Evolutionary conservation across 331 rosid genomes (phyloP), one percentile per base, ranked within the genome.

Genomic region (Cucumis variabilis): DNA sequence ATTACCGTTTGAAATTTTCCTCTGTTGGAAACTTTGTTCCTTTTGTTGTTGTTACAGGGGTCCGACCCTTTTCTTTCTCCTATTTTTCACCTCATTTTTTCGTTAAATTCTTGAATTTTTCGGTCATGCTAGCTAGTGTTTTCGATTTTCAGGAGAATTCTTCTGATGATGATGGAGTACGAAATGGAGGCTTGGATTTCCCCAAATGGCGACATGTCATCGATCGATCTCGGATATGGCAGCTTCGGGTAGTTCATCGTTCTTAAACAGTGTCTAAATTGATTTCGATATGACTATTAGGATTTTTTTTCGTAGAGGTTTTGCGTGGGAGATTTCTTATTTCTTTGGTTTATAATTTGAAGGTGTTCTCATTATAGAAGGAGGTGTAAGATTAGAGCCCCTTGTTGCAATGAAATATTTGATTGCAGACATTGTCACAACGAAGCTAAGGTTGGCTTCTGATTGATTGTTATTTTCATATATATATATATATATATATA

Each of bases 291-390:
- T n/a, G 13, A 0, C 10, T 75, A 68, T 28, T 24, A 37, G 13
- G 41, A 5, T 25, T 14, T 37, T 37, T 78, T 78, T 79, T 7
- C 46, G 10, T 19, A 14, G 83, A 14, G 83, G 14, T 41, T 19
- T 73, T 14, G 15, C 24, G 24, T 51, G 8, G 13, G 23, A 48
- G 17, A 33, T 72, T 46, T 44, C 12, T 28, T 1, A 23, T 21
- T 21, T 86, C 24, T 48, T 79, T 76, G n/a, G 50, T 75, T n/a
- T n/a, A 60, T 67, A 15, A 67, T 10, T 85, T 28, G 84, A 7
- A 96, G 99, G 87, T 96, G 99, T 93, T 86, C 89, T 86, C 99
- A 96, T 88, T 96, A 96, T 68, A 89, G 96, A 91, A 94, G 99
- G 90, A 94, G 99, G 88, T 94, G 99, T 89, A 90, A 70, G 92